Base-by-base conservation (phyloP, 2,329 filamentous ascomycete genomes). In the Botrytis galanthina region DNA sequence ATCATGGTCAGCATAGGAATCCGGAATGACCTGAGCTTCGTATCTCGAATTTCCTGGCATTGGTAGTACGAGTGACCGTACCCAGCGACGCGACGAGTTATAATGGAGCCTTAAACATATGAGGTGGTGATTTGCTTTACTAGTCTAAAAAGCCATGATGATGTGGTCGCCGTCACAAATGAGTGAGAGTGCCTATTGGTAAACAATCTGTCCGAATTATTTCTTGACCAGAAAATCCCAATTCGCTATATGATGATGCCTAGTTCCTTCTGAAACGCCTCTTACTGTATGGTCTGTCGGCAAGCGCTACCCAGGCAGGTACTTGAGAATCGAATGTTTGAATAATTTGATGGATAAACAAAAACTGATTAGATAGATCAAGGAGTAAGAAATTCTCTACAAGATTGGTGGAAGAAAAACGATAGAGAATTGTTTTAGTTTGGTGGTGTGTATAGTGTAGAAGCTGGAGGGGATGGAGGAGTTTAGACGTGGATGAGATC, bases 31-130 rank as follows among this genome's bases (percentile, higher is more conserved):
- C 77, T 75, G 74, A 74, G 73, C 35, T 61, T 72, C 68, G 73
- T 67, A 66, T 75, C 67, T 75, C 75, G 75, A 76, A 70, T 74
- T 75, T 76, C 78, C 78, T 78, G 74, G 77, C 78, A 79, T 77
- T 74, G 72, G 63, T 46, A 63, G 76, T 68, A 70, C 73, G 71
- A 76, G 67, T 69, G 74, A 73, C 75, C 73, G 71, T 72, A 72
- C 75, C 76, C 77, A 77, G 76, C 74, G 75, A 78, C 75, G 69
- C 74, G 75, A 78, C 75, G 69, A 74, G 61, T 51, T 67, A 67
- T 71, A 71, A 67, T 76, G 62, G 68, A 67, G 74, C 70, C 73
- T 77, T 37, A 73, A 70, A 73, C 76, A 75, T 74, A 74, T 74
- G 76, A 77, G 29, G 74, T 74, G 71, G 67, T 57, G 48, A 42